Base-by-base conservation (phyloP, 1,139 yeast species). In the Scheffersomyces insectosa region DNA sequence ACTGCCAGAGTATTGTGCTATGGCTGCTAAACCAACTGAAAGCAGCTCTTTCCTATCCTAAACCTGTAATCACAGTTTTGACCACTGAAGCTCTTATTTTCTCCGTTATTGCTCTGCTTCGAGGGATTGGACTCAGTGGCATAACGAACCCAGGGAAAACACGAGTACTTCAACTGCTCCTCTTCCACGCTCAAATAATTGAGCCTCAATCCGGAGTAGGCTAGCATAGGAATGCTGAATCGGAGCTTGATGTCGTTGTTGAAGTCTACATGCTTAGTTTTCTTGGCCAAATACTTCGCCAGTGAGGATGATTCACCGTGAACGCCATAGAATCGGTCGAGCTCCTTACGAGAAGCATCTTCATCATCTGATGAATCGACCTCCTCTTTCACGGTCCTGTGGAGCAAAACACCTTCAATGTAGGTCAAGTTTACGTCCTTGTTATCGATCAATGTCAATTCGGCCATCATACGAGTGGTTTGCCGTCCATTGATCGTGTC, bases 401-500 rank as follows among this genome's bases (percentile, higher is more conserved):
- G 23, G 36, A 43, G 32, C 43, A 52, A 36, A 16, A 39, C 42
- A 9, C 38, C 40, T 8, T 40, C 42, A 20, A 50, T 38, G 5
- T 41, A 34, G 2, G 30, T 40, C 13, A 28, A 8, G 5, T 36
- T 31, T n/a, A 43, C 15, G 4, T 42, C 38, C 1, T 42, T 41
- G n/a, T 42, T 27, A 4, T 54, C 42, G 1, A 45, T 29, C 11
- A 73, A 47, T 1, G 56, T 43, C 14, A 74, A 46, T 43, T 73
- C 79, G 0, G 77, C 72, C 75, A 74, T 72, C 77, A 74, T 71
- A 42, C 68, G 63, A 12, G 71, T 62, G 11, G 65, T 51, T 28
- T 59, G 57, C 41, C 67, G 70, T 2, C 91, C 91, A 23, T 78
- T 77, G 35, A 84, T 59, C 12, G 78, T 66, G 1, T 76, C 79